Base-by-base conservation (phyloP, 805 yeast species). In the Cyberlindnera saturnus region DNA sequence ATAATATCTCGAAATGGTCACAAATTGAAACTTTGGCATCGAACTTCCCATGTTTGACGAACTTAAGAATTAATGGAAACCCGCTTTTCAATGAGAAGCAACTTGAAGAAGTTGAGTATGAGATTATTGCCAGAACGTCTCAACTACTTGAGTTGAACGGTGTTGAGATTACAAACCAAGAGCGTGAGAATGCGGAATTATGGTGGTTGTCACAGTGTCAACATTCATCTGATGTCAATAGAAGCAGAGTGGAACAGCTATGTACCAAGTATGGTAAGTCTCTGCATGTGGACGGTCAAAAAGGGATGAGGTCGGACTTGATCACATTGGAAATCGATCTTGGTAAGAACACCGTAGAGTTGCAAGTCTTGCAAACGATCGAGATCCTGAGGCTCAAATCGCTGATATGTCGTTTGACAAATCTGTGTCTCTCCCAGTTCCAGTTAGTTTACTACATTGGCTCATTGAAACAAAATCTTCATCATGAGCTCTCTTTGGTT, bases 131-230 rank as follows among this genome's bases (percentile, higher is more conserved):
- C 1, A 61, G 85, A 20, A 60, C 66, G 34, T 62, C 64, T 1
- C 41, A 47, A 0, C 35, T 82, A 2, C 33, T 38, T 1, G 63
- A 60, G 19, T 61, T 88, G 13, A 80, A 89, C 54, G 95, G 96
- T 1, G 70, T 79, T 0, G 40, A 32, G 0, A 62, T 86, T 8
- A 43, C 36, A 0, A 69, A 62, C 28, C 28, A 23, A 2, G 84
- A 80, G 39, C 67, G 88, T 15, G 50, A 45, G 6, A 84, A 81
- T 49, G 82, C 86, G 1, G 96, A 88, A 57, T 57, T 85, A 5
- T 86, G 74, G 55, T 79, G 17, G 40, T 40, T 16, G 31, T 35
- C 6, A 31, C 36, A 2, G 41, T 38, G 14, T 9, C 28, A 15
- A 19, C 7, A 15, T 18, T 34, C n/a, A 20, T 19, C 8, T n/a